phyloP scores from a whole-genome alignment of 257 asterid genomes.

The Nicotiana paniculata region DNA sequence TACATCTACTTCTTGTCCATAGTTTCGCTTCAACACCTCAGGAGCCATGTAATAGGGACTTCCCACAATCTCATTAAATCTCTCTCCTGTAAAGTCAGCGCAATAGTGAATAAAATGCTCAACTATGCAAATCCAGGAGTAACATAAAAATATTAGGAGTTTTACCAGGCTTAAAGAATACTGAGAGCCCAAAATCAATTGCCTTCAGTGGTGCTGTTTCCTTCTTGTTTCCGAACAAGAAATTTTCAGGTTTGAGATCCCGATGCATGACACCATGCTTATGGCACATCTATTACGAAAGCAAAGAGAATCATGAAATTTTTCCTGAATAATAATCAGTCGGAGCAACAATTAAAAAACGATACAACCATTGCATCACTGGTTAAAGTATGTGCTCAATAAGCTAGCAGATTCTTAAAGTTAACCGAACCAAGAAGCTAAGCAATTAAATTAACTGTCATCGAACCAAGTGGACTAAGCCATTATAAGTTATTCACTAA shows the following conservation, averaged over 20 bases:
- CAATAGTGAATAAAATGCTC: neutral
- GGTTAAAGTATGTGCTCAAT: neutral
- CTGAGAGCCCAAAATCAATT: conserved; percentile 62
- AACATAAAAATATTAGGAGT: neutral
- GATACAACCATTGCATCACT: neutral
- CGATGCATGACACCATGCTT: conserved; percentile 66
- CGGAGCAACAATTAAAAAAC: neutral
- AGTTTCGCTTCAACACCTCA: conserved; percentile 54
- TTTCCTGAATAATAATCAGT: neutral
- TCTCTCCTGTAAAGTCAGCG: conserved; percentile 37
- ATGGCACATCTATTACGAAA: conserved; percentile 43
- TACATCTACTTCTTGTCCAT: conserved; percentile 64
- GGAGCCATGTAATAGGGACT: conserved; percentile 84
- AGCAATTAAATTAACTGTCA: too few relatives aligned
- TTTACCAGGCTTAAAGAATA: conserved; percentile 61
- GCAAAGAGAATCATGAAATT: neutral
- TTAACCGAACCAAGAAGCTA: neutral
- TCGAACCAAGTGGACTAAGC: neutral
- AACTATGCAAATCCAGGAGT: neutral
- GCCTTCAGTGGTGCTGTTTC: conserved; percentile 60
- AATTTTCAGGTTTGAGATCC: conserved; percentile 66
- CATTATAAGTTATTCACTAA: neutral
- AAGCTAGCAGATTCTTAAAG: neutral
- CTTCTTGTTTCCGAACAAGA: conserved; percentile 50
- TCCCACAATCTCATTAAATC: conserved; percentile 66